A percentile compares a stretch with the other conserved stretches of the same genome.
These are phyloP conservation scores for Vararia minispora DNA, from an alignment of 768 basidiomycete genomes.

Conservation along the genomic window DNA sequence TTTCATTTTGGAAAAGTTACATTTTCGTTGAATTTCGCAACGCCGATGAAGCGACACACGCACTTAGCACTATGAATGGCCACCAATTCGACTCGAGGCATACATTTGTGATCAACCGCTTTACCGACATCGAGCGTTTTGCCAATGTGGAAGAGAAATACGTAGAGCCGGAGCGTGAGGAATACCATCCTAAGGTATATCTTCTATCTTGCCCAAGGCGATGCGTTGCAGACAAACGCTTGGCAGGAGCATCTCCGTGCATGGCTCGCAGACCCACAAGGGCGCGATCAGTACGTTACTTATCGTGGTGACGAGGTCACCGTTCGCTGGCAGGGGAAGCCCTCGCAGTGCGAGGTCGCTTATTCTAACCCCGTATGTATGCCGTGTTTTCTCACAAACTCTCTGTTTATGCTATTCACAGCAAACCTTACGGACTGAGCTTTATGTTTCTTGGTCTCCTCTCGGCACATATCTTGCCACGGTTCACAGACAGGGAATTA, in stretches of 20 bases:
- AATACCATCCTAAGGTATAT: conserved; percentile 63
- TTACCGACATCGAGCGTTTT: conserved; percentile 83
- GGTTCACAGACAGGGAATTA: conserved; percentile 89
- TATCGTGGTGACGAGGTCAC: conserved; percentile 87
- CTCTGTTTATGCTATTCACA: conserved; percentile 29
- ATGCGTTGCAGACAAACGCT: background rate
- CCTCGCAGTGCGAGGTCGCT: conserved; percentile 74
- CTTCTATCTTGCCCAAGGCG: background rate
- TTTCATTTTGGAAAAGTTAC: conserved; percentile 36
- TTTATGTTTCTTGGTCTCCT: conserved; percentile 96
- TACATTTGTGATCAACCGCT: conserved; percentile 75
- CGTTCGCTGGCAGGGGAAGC: conserved; percentile 88
- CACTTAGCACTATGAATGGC: conserved; percentile 56
- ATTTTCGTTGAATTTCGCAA: conserved; percentile 73
- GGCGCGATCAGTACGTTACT: conserved; percentile 92
- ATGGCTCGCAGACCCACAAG: conserved; percentile 88
- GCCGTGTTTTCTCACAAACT: conserved; percentile 9
- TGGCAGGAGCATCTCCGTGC: conserved; percentile 85
- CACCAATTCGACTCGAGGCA: conserved; percentile 84
- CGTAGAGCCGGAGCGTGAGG: conserved; percentile 59
- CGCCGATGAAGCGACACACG: conserved; percentile 58
- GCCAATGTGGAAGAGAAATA: conserved; percentile 69
- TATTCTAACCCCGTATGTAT: conserved; percentile 57
- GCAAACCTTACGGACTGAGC: conserved; percentile 71
- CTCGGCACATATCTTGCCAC: conserved; percentile 92